Evolutionary conservation across 345 rosid species (phyloP).

Genomic region (Salix dunnii): DNA sequence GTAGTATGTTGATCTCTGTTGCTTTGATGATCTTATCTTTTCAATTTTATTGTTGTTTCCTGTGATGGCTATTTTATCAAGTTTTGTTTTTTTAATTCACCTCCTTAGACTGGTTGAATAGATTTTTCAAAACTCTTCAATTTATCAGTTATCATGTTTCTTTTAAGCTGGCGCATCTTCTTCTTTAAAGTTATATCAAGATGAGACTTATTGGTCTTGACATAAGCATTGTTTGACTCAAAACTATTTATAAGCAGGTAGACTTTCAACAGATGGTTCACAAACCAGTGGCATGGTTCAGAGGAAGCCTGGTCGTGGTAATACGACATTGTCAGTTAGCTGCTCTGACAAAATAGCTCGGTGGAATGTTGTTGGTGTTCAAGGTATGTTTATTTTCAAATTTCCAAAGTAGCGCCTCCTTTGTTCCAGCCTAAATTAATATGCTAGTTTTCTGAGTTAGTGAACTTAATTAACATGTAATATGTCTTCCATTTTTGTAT

Average conservation of each 20-base stretch:
- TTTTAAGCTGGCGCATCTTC: not conserved
- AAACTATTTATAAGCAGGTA: constrained; percentile 14
- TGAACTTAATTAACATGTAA: not conserved
- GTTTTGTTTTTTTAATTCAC: too few species aligned
- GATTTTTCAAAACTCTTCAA: too few species aligned
- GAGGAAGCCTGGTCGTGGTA: constrained; percentile 96
- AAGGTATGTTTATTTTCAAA: constrained; percentile 49
- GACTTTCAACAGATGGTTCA: constrained; percentile 35
- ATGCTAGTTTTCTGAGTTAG: not conserved
- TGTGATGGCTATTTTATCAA: too few species aligned
- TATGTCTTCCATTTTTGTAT: not conserved
- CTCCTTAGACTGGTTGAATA: too few species aligned
- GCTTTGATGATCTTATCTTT: too few species aligned
- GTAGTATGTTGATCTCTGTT: too few species aligned
- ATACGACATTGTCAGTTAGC: constrained; percentile 80
- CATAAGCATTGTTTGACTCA: not conserved
- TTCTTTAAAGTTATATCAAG: not conserved
- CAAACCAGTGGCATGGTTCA: constrained; percentile 53
- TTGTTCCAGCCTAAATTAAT: not conserved
- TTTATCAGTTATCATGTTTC: not conserved
- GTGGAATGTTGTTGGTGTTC: constrained; percentile 90
- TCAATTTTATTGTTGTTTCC: too few species aligned
- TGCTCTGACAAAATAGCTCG: constrained; percentile 91
- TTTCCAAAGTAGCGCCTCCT: not conserved
- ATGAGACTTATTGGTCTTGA: not conserved